Conservation (phyloP, 257 asterid genomes). For the Striga asiatica region DNA sequence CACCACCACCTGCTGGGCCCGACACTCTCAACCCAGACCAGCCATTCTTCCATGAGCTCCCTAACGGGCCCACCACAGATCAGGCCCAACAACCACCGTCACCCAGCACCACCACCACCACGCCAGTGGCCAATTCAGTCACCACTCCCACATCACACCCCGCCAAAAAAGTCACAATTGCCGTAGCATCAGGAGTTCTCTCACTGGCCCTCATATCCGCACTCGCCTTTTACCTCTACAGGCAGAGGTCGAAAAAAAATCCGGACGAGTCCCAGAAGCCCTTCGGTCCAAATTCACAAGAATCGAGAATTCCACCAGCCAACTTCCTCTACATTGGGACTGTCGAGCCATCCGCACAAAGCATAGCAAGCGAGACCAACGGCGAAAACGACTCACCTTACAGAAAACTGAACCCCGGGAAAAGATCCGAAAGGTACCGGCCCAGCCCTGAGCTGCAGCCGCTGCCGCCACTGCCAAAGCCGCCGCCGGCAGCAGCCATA, state of each 20-base stretch:
- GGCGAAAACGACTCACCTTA: slow-evolving; percentile 66
- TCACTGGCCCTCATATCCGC: slow-evolving; percentile 55
- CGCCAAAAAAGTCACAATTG: slow-evolving; percentile 53
- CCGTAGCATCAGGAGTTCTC: slow-evolving; percentile 41
- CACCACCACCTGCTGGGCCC: slow-evolving; percentile 30
- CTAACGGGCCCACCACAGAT: slow-evolving; percentile 39
- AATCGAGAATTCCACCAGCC: slow-evolving; percentile 64
- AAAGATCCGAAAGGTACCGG: slow-evolving; percentile 65
- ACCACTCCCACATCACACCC: slow-evolving; percentile 29
- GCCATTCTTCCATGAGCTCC: slow-evolving; percentile 87
- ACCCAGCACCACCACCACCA: slow-evolving; percentile 23
- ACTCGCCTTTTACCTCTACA: slow-evolving; percentile 47
- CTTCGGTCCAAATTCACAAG: slow-evolving; percentile 40
- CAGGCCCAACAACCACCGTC: slow-evolving; percentile 44
- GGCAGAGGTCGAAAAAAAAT: slow-evolving; percentile 29
- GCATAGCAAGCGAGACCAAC: slow-evolving; percentile 25
- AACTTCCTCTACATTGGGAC: slow-evolving; percentile 87
- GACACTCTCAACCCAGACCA: slow-evolving; percentile 67
- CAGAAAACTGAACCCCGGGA: slow-evolving; percentile 48
- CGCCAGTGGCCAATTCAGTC: slow-evolving; percentile 31
- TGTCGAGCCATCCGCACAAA: slow-evolving; percentile 64
- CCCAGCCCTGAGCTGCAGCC: slow-evolving; percentile 99
- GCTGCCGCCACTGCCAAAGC: slow-evolving; percentile 77
- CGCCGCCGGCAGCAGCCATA: slow-evolving; percentile 52
- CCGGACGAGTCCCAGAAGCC: slow-evolving; percentile 55